A percentile compares a stretch with the other conserved stretches of the same genome.
Conservation (phyloP, 495 filamentous ascomycete genomes). For the Cudoniella acicularis region DNA sequence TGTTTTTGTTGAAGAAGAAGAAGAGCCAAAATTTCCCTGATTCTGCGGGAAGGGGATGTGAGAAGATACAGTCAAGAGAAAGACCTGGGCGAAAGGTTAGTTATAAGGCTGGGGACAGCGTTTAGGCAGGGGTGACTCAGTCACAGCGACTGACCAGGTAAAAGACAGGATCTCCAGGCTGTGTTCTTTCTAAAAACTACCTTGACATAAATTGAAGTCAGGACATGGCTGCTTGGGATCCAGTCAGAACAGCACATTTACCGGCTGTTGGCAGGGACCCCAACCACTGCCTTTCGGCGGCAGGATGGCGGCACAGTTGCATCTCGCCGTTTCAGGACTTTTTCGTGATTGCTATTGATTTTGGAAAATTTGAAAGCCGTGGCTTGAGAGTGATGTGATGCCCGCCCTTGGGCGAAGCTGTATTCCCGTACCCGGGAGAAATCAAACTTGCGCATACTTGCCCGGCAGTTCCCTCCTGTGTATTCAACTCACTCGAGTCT, state of each 20-base stretch:
- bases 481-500: neutral
- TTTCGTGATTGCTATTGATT: neutral
- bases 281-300: neutral
- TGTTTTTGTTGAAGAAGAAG: neutral
- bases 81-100: neutral
- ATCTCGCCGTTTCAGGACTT: neutral
- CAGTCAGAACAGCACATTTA: neutral
- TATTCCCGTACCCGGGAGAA: too few species aligned
- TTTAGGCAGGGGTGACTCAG: neutral
- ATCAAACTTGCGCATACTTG: too few species aligned
- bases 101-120: neutral
- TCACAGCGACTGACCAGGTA: neutral
- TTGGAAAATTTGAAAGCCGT: too few species aligned
- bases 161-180: neutral
- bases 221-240: neutral
- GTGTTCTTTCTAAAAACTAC: neutral
- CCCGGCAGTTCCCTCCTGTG: too few species aligned
- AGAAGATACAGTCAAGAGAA: too few species aligned
- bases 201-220: neutral
- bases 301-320: constrained; percentile 16
- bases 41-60: too few species aligned
- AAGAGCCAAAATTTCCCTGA: neutral
- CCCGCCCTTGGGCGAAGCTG: too few species aligned
- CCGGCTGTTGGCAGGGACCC: neutral
- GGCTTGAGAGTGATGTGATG: too few species aligned